A percentile compares a stretch with the other conserved stretches of the same genome.
These are phyloP conservation scores for Leucogyrophana mollusca DNA, from an alignment of 768 basidiomycete species.

Conservation along the genomic window DNA sequence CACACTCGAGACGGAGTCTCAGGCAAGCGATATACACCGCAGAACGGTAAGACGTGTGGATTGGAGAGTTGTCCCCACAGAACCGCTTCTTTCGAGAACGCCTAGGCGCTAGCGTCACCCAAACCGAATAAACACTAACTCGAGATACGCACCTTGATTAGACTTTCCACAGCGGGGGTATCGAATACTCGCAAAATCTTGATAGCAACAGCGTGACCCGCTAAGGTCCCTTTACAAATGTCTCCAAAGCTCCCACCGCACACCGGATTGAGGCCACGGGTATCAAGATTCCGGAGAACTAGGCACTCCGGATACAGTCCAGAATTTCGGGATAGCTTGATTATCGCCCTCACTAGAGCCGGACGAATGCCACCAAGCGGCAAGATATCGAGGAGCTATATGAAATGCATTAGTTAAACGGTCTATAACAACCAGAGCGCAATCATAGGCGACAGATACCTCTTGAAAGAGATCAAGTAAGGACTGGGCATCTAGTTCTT, in stretches of 20 bases:
- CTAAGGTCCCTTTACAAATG: constrained; percentile 16
- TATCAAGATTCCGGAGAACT: constrained; percentile 14
- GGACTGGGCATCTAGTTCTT: constrained; percentile 8
- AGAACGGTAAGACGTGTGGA: constrained; percentile 34
- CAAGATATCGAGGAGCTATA: constrained; percentile 21
- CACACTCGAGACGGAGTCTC: constrained; percentile 9
- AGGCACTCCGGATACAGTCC: constrained; percentile 20
- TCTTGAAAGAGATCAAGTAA: constrained; percentile 22
- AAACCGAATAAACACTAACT: too few species aligned
- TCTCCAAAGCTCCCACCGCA: constrained; percentile 19
- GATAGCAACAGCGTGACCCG: constrained; percentile 23
- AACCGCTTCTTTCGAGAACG: constrained; percentile 30
- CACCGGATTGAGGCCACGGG: constrained; percentile 8
- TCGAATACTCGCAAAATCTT: constrained; percentile 6
- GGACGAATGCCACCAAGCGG: constrained; percentile 22
- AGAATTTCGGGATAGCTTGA: constrained; percentile 17
- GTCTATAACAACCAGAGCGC: background rate
- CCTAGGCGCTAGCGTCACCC: constrained; percentile 7
- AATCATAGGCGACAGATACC: constrained; percentile 12
- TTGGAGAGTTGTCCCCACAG: constrained; percentile 34
- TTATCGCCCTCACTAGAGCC: constrained; percentile 14
- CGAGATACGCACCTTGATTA: constrained; percentile 3
- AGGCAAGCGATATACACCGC: constrained; percentile 25
- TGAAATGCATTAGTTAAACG: background rate
- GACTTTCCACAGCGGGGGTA: constrained; percentile 1